Conservation (phyloP, 2,329 filamentous ascomycete species). For the Penicillium rolfsii region DNA sequence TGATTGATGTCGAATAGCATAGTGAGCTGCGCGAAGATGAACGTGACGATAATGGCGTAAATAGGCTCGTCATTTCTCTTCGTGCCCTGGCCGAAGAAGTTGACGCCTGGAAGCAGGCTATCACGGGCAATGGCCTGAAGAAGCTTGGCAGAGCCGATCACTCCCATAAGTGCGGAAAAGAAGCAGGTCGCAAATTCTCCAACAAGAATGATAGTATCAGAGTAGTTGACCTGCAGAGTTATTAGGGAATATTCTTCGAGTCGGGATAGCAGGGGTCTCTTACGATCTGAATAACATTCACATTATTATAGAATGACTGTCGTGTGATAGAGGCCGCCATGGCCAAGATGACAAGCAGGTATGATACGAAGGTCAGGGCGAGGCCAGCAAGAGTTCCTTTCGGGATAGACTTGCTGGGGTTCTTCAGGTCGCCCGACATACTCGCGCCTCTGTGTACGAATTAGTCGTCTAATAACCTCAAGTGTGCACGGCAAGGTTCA, state of each 20-base stretch:
- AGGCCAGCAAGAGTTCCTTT: slow-evolving; percentile 81
- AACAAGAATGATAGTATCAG: slow-evolving; percentile 70
- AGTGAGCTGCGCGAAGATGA: slow-evolving; percentile 73
- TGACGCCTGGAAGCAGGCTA: slow-evolving; percentile 74
- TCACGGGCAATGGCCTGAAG: slow-evolving; percentile 82
- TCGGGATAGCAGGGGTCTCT: slow-evolving; percentile 24
- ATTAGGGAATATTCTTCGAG: slow-evolving; percentile 11
- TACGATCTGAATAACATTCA: slow-evolving; percentile 76
- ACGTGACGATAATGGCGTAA: slow-evolving; percentile 75
- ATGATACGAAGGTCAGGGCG: slow-evolving; percentile 73
- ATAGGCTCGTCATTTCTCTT: slow-evolving; percentile 73
- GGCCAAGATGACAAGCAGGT: slow-evolving; percentile 74
- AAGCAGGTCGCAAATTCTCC: slow-evolving; percentile 82
- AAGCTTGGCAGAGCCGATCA: slow-evolving; percentile 82
- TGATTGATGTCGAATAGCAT: slow-evolving; percentile 84
- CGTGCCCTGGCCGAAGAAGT: slow-evolving; percentile 73
- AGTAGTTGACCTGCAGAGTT: slow-evolving; percentile 67
- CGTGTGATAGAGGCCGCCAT: slow-evolving; percentile 77
- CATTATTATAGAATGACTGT: slow-evolving; percentile 71
- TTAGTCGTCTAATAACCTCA: slow-evolving; percentile 60
- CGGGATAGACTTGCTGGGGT: slow-evolving; percentile 82
- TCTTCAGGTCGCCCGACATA: slow-evolving; percentile 84
- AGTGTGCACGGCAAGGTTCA: slow-evolving; percentile 13
- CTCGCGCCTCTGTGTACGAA: slow-evolving; percentile 65
- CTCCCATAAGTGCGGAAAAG: slow-evolving; percentile 85